A percentile compares a stretch with the other conserved stretches of the same genome.
phyloP scores from a whole-genome alignment of 2,329 filamentous ascomycete genomes.

The Ascochyta koolunga region DNA sequence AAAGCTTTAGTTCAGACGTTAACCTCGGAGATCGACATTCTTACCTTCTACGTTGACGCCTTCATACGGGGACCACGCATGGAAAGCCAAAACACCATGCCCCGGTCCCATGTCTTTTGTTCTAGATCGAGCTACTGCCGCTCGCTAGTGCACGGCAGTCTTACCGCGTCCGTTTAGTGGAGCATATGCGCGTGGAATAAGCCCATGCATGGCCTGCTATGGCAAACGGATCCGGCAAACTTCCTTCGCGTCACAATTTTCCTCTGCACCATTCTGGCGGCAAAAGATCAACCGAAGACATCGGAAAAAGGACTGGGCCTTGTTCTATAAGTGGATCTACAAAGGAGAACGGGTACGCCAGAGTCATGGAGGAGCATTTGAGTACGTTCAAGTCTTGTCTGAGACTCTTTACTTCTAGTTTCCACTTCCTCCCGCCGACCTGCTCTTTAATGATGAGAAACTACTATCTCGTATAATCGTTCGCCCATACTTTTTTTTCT shows the following conservation, averaged over 20 bases:
- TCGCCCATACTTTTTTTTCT: neutral
- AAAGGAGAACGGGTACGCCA: constrained; percentile 13
- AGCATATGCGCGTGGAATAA: neutral
- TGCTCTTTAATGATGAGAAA: neutral
- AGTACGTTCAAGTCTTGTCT: constrained; percentile 6
- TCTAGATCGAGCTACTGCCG: constrained; percentile 3
- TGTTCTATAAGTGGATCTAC: constrained; percentile 3
- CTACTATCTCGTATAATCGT: neutral
- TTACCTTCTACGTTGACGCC: constrained; percentile 4
- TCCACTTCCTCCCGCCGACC: constrained; percentile 1
- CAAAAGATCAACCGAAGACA: constrained; percentile 12
- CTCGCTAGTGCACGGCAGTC: constrained; percentile 3
- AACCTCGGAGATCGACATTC: constrained; percentile 4
- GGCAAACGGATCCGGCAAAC: constrained; percentile 8
- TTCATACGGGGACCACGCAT: neutral
- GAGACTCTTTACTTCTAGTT: constrained; percentile 12
- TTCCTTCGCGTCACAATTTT: constrained; percentile 5
- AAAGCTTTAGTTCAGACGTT: neutral
- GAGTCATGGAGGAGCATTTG: constrained; percentile 7
- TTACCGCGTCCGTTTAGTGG: constrained; percentile 2
- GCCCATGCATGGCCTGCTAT: constrained; percentile 6
- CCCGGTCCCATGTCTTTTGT: constrained; percentile 2
- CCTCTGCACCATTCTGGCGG: neutral
- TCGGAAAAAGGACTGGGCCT: constrained; percentile 2
- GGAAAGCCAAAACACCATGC: constrained; percentile 1